These are phyloP conservation scores for Ceratobasidium sp. DNA, from an alignment of 1,284 basidiomycete species.

Conservation along the genomic window DNA sequence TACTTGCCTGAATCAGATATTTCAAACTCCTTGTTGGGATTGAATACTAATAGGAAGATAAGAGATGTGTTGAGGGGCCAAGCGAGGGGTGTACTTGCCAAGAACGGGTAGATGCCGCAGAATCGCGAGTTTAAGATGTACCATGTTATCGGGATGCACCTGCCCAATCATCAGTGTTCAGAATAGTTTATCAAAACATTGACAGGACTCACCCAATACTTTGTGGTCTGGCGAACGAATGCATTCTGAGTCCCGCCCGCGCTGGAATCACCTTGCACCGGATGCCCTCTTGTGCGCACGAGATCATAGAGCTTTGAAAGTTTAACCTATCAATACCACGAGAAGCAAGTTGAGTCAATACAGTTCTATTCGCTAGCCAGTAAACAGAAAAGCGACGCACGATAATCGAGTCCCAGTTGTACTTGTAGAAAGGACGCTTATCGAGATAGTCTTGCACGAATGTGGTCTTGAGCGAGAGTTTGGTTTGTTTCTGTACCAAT, in stretches of 20 bases:
- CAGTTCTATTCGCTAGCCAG: too few relatives aligned
- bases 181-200: background rate
- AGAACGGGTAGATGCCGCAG: slow-evolving; percentile 92
- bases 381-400: slow-evolving; percentile 36
- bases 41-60: slow-evolving; percentile 74
- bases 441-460: slow-evolving; percentile 92
- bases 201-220: slow-evolving; percentile 85
- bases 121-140: slow-evolving; percentile 95
- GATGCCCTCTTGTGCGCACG: slow-evolving; percentile 94
- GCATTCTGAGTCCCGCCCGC: slow-evolving; percentile 96
- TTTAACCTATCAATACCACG: slow-evolving; percentile 92
- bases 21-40: slow-evolving; percentile 94
- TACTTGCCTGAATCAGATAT: slow-evolving; percentile 81
- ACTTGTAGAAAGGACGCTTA: slow-evolving; percentile 95
- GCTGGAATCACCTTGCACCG: slow-evolving; percentile 90
- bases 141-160: slow-evolving; percentile 94
- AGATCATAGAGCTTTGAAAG: slow-evolving; percentile 96
- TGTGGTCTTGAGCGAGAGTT: slow-evolving; percentile 64
- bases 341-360: slow-evolving; percentile 61
- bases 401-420: slow-evolving; percentile 68
- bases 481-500: slow-evolving; percentile 62
- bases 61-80: background rate
- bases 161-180: slow-evolving; percentile 50
- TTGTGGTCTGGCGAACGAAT: slow-evolving; percentile 97
- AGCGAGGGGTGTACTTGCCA: slow-evolving; percentile 60